Percentiles rank a stretch among this genome's conserved stretches.
Evolutionary conservation across 108 stramenopile genomes (phyloP).

Genomic region (Schizochytrium sp.): DNA sequence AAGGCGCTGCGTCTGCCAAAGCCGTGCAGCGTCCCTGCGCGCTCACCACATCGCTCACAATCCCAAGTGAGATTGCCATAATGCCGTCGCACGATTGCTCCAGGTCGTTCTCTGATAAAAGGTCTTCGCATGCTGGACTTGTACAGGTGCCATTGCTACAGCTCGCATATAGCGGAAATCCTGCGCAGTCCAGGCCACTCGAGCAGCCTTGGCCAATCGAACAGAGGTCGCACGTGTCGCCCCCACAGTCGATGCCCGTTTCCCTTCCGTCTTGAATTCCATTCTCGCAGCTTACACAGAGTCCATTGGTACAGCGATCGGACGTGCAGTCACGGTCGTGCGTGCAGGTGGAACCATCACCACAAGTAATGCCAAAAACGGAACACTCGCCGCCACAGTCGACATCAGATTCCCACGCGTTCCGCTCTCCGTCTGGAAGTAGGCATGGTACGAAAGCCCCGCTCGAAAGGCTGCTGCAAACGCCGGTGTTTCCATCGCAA

Average conservation of each 20-base stretch:
- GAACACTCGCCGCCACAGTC: conserved; percentile 1
- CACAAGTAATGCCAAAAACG: neutral
- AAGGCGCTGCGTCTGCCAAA: neutral
- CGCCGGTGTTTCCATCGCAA: neutral
- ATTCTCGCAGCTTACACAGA: neutral
- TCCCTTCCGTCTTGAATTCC: neutral
- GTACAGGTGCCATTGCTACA: neutral
- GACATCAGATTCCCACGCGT: neutral
- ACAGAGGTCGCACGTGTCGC: neutral
- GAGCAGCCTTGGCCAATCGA: neutral
- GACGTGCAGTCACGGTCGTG: neutral
- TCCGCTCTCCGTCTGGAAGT: neutral
- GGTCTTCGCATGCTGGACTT: neutral
- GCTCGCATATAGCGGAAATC: neutral
- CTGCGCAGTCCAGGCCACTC: neutral
- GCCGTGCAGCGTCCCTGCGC: neutral
- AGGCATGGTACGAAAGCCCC: neutral
- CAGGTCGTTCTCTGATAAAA: neutral
- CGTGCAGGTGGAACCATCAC: neutral
- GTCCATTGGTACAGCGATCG: neutral
- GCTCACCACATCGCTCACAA: neutral
- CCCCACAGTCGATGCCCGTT: neutral
- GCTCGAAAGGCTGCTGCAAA: neutral
- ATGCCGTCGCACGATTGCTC: neutral
- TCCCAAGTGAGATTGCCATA: neutral